Percentiles rank a stretch among this genome's conserved stretches.
phyloP scores from a whole-genome alignment of 140 eudicot genomes.

The Anethum foeniculum region DNA sequence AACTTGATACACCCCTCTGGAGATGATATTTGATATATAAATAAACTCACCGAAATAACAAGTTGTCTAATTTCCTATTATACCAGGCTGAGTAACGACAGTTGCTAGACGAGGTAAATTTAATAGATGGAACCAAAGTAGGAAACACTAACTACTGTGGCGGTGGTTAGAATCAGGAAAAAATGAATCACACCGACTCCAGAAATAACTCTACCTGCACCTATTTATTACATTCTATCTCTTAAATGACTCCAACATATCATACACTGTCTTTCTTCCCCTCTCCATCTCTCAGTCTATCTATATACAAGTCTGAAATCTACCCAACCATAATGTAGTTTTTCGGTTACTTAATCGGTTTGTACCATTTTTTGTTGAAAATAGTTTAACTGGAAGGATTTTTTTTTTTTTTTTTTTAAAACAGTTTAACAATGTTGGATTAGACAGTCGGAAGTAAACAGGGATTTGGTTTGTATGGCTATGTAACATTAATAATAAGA shows the following conservation, averaged over 20 bases:
- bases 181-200: neutral
- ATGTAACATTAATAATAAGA: neutral
- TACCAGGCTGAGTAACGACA: too few relatives aligned
- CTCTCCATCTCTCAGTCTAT: neutral
- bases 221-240: neutral
- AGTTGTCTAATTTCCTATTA: too few relatives aligned
- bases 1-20: too few relatives aligned
- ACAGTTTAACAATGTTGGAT: too few relatives aligned
- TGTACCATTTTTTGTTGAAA: too few relatives aligned
- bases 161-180: conserved; percentile 1
- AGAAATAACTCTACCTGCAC: neutral
- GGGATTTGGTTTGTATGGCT: neutral
- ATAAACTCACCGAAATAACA: too few relatives aligned
- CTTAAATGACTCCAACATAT: neutral
- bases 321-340: too few relatives aligned
- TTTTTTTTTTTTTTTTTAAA: too few relatives aligned
- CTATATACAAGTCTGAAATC: neutral
- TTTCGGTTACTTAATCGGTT: too few relatives aligned
- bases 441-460: too few relatives aligned
- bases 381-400: too few relatives aligned
- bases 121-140: neutral
- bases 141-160: neutral
- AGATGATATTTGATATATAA: too few relatives aligned
- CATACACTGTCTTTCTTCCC: neutral
- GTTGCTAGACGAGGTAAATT: neutral